These are phyloP conservation scores for Eutypella sp. DNA, from an alignment of 2,329 filamentous ascomycete species.

Conservation along the genomic window DNA sequence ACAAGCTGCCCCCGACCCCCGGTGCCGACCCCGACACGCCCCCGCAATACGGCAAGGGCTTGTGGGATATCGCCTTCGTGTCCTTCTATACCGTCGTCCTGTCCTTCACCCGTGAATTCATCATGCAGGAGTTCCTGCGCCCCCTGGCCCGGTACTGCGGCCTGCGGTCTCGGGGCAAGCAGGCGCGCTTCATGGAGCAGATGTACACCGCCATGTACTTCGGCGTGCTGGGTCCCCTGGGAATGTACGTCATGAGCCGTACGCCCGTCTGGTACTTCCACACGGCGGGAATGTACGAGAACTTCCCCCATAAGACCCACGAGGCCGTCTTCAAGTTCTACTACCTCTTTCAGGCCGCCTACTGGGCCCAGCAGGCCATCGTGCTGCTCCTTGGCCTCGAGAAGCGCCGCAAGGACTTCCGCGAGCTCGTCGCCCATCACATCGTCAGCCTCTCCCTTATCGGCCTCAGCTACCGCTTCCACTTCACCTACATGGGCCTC, in stretches of 20 bases:
- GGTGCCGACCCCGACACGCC: slow-evolving; percentile 36
- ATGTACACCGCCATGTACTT: slow-evolving; percentile 94
- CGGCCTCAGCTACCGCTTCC: slow-evolving; percentile 83
- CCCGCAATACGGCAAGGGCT: slow-evolving; percentile 82
- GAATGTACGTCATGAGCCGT: slow-evolving; percentile 83
- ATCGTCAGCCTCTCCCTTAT: slow-evolving; percentile 85
- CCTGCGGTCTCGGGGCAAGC: slow-evolving; percentile 69
- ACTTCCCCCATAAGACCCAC: slow-evolving; percentile 78
- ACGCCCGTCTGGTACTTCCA: slow-evolving; percentile 98
- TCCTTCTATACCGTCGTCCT: slow-evolving; percentile 84
- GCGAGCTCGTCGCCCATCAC: slow-evolving; percentile 87
- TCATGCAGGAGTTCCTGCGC: slow-evolving; percentile 85
- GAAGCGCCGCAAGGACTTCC: slow-evolving; percentile 92
- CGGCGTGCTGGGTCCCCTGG: slow-evolving; percentile 71
- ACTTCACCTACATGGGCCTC: slow-evolving; percentile 92
- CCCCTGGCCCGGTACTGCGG: slow-evolving; percentile 68
- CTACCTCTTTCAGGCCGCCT: slow-evolving; percentile 89
- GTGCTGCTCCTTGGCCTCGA: slow-evolving; percentile 83
- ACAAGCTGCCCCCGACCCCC: slow-evolving; percentile 57
- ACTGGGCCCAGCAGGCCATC: slow-evolving; percentile 93
- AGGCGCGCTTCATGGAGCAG: slow-evolving; percentile 92
- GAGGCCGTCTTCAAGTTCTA: slow-evolving; percentile 86
- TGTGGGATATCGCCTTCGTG: slow-evolving; percentile 80
- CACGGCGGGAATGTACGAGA: slow-evolving; percentile 82
- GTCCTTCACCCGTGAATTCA: slow-evolving; percentile 89